Conservation (phyloP, 345 rosid genomes). For the Reutealis trisperma region DNA sequence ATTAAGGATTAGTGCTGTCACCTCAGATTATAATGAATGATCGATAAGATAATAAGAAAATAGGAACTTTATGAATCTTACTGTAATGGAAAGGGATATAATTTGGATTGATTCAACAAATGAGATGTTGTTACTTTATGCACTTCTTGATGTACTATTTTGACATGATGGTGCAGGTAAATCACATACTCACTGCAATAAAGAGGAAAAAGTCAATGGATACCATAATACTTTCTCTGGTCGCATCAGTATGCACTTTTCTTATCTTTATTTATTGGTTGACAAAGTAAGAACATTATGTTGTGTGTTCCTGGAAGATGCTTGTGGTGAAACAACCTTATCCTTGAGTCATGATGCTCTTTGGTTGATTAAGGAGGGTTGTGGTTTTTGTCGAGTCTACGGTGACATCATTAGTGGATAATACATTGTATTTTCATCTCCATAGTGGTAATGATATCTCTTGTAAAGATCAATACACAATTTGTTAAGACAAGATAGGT, state of each 20-base stretch:
- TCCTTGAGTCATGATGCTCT: slow-evolving; percentile 3
- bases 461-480: slow-evolving; percentile 13
- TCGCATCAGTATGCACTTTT: slow-evolving; percentile 92
- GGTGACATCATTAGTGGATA: slow-evolving; percentile 20
- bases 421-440: slow-evolving; percentile 20
- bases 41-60: neutral
- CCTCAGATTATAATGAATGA: neutral
- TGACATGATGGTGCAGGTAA: slow-evolving; percentile 64
- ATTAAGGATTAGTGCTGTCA: neutral
- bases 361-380: slow-evolving; percentile 18
- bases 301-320: slow-evolving; percentile 14
- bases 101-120: neutral
- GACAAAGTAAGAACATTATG: slow-evolving; percentile 57
- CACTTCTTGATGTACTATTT: neutral
- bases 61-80: neutral
- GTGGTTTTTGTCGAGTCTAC: slow-evolving; percentile 21
- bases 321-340: slow-evolving; percentile 21
- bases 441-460: slow-evolving; percentile 16
- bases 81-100: neutral
- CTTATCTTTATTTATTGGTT: slow-evolving; percentile 93
- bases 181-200: slow-evolving; percentile 71
- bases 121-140: neutral
- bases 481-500: slow-evolving; percentile 9
- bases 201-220: slow-evolving; percentile 98
- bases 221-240: slow-evolving; percentile 84